Evolutionary conservation across 2,329 filamentous ascomycete genomes (phyloP), one percentile per base, ranked within the genome.

Genomic region (Neocatenulostroma microsporum): DNA sequence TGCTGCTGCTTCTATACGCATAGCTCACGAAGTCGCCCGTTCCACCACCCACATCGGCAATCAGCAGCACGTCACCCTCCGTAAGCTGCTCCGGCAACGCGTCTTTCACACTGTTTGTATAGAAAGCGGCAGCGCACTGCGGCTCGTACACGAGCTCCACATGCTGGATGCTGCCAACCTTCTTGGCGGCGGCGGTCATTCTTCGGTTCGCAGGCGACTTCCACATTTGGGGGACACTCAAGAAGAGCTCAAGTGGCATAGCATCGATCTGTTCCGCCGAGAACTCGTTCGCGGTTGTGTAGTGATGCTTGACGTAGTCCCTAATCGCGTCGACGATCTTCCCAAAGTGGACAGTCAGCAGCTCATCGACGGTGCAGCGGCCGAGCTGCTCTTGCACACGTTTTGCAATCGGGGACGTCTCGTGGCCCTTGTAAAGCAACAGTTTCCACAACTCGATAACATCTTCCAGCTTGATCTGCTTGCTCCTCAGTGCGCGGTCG

Each of bases 181-280:
- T n/a, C 13, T 38, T 34, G 4, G 44, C 42, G 3, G 44, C 41
- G 4, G 24, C 25, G 11, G 34, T 39, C 37, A 41, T 39, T 14
- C 27, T 33, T 3, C 27, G 28, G 27, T 40, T 44, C 3, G 39
- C 28, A 11, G 37, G 31, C 13, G 32, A 12, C 15, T 39, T 38
- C 42, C 42, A 43, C 37, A 45, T 41, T 13, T 44, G 35, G 4
- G 41, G 37, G 5, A 44, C 40, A 15, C 37, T 36, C 14, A 44
- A 12, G 24, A 42, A 31, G 9, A 44, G 14, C 12, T 34, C 20
- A 3, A 31, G 18, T 19, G 21, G 28, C 30, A 44, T 34, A n/a
- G 5, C 27, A 12, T 40, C 37, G 28, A 43, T 40, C 19, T 36
- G 4, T 6, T 18, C 11, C 13, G 30, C 21, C 6, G 5, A 27